A percentile compares a stretch with the other conserved stretches of the same genome.
Conservation (phyloP, 2,329 filamentous ascomycete genomes). For the Bipolaris bicolor region DNA sequence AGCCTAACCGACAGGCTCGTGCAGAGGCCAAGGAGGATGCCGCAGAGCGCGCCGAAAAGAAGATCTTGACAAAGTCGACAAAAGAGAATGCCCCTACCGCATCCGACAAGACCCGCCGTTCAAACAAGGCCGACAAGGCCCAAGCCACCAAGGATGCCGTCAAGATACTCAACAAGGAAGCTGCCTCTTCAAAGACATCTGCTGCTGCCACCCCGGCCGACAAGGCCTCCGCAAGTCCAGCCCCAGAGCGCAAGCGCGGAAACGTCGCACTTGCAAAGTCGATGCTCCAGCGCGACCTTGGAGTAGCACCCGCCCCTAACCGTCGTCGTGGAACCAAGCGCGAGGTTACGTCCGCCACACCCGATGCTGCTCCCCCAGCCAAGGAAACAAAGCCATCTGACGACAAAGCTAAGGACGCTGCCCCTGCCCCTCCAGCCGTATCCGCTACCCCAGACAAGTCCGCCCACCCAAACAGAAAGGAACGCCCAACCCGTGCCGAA, state of each 20-base stretch:
- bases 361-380: constrained; percentile 28
- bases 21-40: constrained; percentile 70
- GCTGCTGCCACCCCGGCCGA: constrained; percentile 32
- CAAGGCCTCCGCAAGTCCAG: constrained; percentile 49
- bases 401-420: constrained; percentile 38
- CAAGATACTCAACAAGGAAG: constrained; percentile 62
- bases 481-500: constrained; percentile 47
- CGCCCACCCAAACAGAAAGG: constrained; percentile 44
- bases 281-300: constrained; percentile 68
- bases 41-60: constrained; percentile 55
- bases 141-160: constrained; percentile 68
- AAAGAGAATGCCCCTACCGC: constrained; percentile 40
- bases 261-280: constrained; percentile 61
- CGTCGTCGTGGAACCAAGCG: constrained; percentile 50
- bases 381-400: constrained; percentile 37
- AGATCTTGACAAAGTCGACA: constrained; percentile 40
- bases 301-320: constrained; percentile 56
- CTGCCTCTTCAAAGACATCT: constrained; percentile 41
- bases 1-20: constrained; percentile 62
- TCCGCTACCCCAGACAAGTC: constrained; percentile 34
- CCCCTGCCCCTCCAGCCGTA: constrained; percentile 21
- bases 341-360: constrained; percentile 33
- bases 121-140: constrained; percentile 62
- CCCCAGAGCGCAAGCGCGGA: constrained; percentile 59
- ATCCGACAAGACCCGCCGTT: constrained; percentile 49